phyloP scores from a whole-genome alignment of 2,329 filamentous ascomycete species.

The Orbilia oligospora region DNA sequence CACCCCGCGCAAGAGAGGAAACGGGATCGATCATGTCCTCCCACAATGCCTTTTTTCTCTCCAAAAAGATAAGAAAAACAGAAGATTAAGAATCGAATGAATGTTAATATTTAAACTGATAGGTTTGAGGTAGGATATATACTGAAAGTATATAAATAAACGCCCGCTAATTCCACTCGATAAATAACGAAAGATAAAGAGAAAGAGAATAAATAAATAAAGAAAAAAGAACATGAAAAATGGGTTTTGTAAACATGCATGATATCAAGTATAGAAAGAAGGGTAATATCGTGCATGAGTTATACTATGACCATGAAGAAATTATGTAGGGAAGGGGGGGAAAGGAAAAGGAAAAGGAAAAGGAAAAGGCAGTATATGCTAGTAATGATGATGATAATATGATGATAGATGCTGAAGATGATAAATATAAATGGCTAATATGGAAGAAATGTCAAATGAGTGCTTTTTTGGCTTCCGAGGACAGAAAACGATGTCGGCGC shows the following conservation, averaged over 20 bases:
- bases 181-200: neutral
- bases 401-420: neutral
- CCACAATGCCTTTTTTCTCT: too few relatives aligned
- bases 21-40: too few relatives aligned
- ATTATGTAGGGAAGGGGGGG: neutral
- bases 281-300: neutral
- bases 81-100: too few relatives aligned
- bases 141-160: neutral
- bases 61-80: neutral
- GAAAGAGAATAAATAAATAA: neutral
- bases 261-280: neutral
- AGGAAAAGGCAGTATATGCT: slow-evolving; percentile 6
- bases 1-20: too few relatives aligned
- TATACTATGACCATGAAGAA: neutral
- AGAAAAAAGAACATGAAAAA: neutral
- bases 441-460: slow-evolving; percentile 5
- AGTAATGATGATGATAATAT: neutral
- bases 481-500: neutral
- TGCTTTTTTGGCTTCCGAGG: slow-evolving; percentile 11
- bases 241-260: slow-evolving; percentile 2
- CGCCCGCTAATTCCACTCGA: slow-evolving; percentile 48
- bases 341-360: slow-evolving; percentile 6
- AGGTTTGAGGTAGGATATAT: neutral
- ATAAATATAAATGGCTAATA: neutral
- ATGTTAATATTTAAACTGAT: slow-evolving; percentile 6